Conservation (phyloP, 2,329 filamentous ascomycete genomes). For the Colletotrichum cuscutae region DNA sequence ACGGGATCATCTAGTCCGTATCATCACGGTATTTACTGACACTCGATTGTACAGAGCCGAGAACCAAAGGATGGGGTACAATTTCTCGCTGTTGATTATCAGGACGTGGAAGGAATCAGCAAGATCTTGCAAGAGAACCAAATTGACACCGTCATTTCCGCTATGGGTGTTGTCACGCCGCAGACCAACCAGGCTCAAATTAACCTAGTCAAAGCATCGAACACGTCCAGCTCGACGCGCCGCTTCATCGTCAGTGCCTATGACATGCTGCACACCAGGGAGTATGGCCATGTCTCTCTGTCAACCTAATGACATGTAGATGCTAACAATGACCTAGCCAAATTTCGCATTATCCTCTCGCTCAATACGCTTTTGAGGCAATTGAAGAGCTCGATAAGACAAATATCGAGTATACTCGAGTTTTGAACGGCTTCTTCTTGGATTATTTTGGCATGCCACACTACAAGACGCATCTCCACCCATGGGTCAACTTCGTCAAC, state of each 20-base stretch:
- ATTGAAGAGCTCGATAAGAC: constrained; percentile 22
- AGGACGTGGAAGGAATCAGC: constrained; percentile 36
- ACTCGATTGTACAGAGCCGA: neutral
- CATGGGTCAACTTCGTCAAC: constrained; percentile 33
- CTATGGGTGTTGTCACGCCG: constrained; percentile 41
- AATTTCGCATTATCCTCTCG: constrained; percentile 35
- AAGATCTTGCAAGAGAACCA: constrained; percentile 46
- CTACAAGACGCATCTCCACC: constrained; percentile 43
- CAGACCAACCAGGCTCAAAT: constrained; percentile 45
- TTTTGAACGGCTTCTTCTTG: constrained; percentile 41
- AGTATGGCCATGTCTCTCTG: neutral
- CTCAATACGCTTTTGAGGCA: constrained; percentile 39
- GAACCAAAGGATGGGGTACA: neutral
- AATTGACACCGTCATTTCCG: constrained; percentile 56
- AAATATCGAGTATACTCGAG: constrained; percentile 36
- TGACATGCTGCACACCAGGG: constrained; percentile 42
- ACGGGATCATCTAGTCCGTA: neutral
- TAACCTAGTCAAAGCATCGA: constrained; percentile 55
- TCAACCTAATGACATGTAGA: neutral
- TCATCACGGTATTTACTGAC: neutral
- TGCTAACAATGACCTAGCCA: constrained; percentile 26
- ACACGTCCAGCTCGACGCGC: constrained; percentile 48
- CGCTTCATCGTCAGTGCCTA: constrained; percentile 56
- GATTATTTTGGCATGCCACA: constrained; percentile 43
- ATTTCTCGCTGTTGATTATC: constrained; percentile 42